phyloP scores from a whole-genome alignment of 75 land plant genomes.

The Pinus taeda region DNA sequence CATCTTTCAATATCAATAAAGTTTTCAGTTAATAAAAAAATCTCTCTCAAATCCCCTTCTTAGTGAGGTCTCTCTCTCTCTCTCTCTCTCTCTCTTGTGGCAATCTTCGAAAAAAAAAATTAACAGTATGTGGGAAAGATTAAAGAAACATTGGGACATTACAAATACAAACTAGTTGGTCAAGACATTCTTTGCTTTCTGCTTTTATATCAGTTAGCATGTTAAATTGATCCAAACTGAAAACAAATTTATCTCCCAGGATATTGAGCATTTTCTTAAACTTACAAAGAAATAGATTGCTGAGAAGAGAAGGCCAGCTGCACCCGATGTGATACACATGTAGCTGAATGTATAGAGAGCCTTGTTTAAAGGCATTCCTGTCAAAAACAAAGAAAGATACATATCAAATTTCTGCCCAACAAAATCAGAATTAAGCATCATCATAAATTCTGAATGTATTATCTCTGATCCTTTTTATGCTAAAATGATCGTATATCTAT shows the following conservation, averaged over 20 bases:
- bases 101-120: background rate
- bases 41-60: background rate
- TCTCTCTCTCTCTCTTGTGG: no score
- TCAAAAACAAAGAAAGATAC: background rate
- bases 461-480: background rate
- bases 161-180: background rate
- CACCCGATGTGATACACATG: conserved; percentile 64
- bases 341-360: conserved; percentile 82
- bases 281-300: conserved; percentile 53
- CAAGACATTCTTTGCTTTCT: background rate
- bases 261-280: background rate
- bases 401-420: background rate
- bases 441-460: background rate
- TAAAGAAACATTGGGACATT: background rate
- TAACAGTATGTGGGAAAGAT: background rate
- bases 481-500: background rate
- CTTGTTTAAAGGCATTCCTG: conserved; percentile 81
- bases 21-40: background rate
- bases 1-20: no score
- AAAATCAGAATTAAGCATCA: background rate
- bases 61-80: background rate
- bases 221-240: background rate
- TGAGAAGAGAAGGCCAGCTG: conserved; percentile 53
- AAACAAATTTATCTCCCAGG: background rate
- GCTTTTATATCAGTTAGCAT: background rate